Conservation (phyloP, 2,329 filamentous ascomycete genomes). For the Sporothrix phasma region DNA sequence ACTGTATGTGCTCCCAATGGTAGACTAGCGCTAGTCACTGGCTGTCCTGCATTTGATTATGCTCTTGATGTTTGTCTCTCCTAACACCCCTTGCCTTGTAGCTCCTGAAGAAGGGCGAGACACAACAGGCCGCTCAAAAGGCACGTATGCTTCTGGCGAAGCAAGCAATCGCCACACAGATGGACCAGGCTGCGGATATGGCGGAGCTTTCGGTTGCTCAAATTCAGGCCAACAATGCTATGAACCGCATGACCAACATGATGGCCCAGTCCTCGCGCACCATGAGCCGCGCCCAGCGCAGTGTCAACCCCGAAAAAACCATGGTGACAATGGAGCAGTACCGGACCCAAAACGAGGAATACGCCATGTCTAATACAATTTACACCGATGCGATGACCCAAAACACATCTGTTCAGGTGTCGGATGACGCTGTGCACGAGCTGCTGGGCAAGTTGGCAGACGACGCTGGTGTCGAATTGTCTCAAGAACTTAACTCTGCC, state of each 20-base stretch:
- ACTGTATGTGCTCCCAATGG: conserved; percentile 27
- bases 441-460: conserved; percentile 78
- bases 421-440: conserved; percentile 78
- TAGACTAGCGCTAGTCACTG: background rate
- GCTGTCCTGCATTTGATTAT: background rate
- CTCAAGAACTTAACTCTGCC: conserved; percentile 57
- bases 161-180: conserved; percentile 51
- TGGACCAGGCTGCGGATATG: conserved; percentile 57
- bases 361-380: conserved; percentile 58
- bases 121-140: conserved; percentile 53
- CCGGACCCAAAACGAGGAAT: conserved; percentile 53
- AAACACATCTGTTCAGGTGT: conserved; percentile 61
- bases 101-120: conserved; percentile 53
- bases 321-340: conserved; percentile 52
- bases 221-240: conserved; percentile 55
- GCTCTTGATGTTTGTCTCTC: background rate
- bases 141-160: conserved; percentile 53
- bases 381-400: conserved; percentile 79
- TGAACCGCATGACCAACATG: conserved; percentile 57
- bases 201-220: conserved; percentile 49
- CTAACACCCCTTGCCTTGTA: conserved; percentile 12
- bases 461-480: conserved; percentile 75
- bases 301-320: conserved; percentile 50
- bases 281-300: conserved; percentile 49
- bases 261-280: conserved; percentile 50